phyloP scores from a whole-genome alignment of 371 early-diverging fungal genomes.

The Dichotomocladium elegans region DNA sequence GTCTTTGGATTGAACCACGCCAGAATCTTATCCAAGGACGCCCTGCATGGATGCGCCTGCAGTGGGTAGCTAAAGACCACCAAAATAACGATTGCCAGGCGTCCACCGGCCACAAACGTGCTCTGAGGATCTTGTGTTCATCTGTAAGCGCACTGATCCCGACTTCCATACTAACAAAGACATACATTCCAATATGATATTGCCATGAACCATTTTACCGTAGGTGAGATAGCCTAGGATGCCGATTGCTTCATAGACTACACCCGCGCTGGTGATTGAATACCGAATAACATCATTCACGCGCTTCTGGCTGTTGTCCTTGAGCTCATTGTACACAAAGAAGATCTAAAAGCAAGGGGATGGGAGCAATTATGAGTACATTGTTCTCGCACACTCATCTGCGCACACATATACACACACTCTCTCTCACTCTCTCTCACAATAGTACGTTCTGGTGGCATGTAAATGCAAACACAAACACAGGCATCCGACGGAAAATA shows the following conservation, averaged over 20 bases:
- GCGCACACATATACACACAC: neutral
- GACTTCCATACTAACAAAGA: neutral
- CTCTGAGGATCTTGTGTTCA: slow-evolving; percentile 56
- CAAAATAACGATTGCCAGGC: slow-evolving; percentile 85
- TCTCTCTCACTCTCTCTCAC: neutral
- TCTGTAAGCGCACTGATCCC: neutral
- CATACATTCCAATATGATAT: slow-evolving; percentile 87
- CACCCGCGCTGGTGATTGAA: slow-evolving; percentile 77
- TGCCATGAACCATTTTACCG: slow-evolving; percentile 82
- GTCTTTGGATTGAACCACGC: slow-evolving; percentile 17
- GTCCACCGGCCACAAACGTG: slow-evolving; percentile 78
- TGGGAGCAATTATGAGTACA: too few relatives aligned
- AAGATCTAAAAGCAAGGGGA: slow-evolving; percentile 61
- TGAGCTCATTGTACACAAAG: slow-evolving; percentile 88
- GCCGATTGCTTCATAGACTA: slow-evolving; percentile 88
- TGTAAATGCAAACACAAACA: slow-evolving; percentile 98
- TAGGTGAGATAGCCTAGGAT: slow-evolving; percentile 94
- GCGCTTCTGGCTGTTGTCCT: slow-evolving; percentile 67
- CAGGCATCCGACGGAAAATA: slow-evolving; percentile 88
- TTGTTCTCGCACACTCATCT: neutral
- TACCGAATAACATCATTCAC: slow-evolving; percentile 63
- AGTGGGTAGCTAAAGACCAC: slow-evolving; percentile 96
- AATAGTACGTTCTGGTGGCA: slow-evolving; percentile 89
- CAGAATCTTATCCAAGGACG: slow-evolving; percentile 85
- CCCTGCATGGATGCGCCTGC: slow-evolving; percentile 95